phyloP scores from a whole-genome alignment of 352 stramenopile genomes.

The Phytopythium litorale region DNA sequence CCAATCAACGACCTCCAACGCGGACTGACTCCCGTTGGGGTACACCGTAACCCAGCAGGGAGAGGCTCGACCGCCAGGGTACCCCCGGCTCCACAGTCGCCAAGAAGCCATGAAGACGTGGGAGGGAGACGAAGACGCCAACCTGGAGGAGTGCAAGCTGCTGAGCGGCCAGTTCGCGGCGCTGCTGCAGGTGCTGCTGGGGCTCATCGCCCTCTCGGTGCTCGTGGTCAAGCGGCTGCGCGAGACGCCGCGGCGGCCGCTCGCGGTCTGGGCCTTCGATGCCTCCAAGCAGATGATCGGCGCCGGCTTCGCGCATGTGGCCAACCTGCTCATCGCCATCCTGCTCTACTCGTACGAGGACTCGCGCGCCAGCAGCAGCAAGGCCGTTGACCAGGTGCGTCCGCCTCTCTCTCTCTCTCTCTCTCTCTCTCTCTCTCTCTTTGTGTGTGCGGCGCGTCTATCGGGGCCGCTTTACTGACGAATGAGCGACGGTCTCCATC shows the following conservation, averaged over 20 bases:
- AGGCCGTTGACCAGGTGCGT: slow-evolving; percentile 51
- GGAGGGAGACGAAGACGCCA: slow-evolving; percentile 25
- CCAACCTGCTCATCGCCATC: slow-evolving; percentile 84
- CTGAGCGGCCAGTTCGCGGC: slow-evolving; percentile 74
- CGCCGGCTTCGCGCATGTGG: slow-evolving; percentile 78
- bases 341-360: slow-evolving; percentile 71
- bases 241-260: slow-evolving; percentile 70
- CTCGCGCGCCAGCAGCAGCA: slow-evolving; percentile 22
- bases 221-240: slow-evolving; percentile 70
- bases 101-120: slow-evolving; percentile 14
- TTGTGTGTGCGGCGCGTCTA: too few species aligned
- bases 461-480: too few species aligned
- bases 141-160: slow-evolving; percentile 70
- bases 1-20: not conserved
- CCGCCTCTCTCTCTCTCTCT: too few species aligned
- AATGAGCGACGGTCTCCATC: too few species aligned
- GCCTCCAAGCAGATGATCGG: slow-evolving; percentile 86
- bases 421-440: not conserved
- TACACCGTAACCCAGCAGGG: not conserved
- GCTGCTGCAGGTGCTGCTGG: slow-evolving; percentile 71
- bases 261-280: slow-evolving; percentile 85
- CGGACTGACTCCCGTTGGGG: not conserved
- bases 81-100: too few species aligned
- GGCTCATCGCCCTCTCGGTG: slow-evolving; percentile 80
- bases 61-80: too few species aligned